Evolutionary conservation across 2,329 filamentous ascomycete species (phyloP).

Genomic region (Polytolypa hystricis): DNA sequence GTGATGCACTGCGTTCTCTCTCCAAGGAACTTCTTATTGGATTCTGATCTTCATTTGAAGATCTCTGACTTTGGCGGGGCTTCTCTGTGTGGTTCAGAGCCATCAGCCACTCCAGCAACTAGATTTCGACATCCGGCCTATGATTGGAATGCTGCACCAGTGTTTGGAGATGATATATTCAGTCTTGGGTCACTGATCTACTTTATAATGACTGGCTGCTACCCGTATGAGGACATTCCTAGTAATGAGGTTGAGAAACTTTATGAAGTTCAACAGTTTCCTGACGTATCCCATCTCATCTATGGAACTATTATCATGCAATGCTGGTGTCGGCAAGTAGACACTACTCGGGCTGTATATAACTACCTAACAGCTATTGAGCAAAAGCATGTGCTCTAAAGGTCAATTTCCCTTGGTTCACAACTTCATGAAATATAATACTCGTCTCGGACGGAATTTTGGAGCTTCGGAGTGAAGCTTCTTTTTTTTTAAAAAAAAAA

Average conservation of each 20-base stretch:
- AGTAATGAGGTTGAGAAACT: conserved; percentile 3
- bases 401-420: too few relatives aligned
- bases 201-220: conserved; percentile 9
- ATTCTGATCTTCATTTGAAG: conserved; percentile 14
- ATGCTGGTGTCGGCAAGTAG: conserved; percentile 1
- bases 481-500: too few relatives aligned
- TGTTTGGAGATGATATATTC: conserved; percentile 10
- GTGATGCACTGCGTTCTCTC: conserved; percentile 16
- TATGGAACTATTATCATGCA: background rate
- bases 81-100: conserved; percentile 13
- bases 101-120: conserved; percentile 10
- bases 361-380: conserved; percentile 1
- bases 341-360: background rate
- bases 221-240: conserved; percentile 11
- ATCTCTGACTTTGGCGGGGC: conserved; percentile 15
- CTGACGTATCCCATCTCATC: background rate
- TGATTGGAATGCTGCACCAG: conserved; percentile 7
- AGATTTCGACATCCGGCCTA: conserved; percentile 10
- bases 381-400: too few relatives aligned
- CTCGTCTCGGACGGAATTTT: too few relatives aligned
- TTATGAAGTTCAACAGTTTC: background rate
- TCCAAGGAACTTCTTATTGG: conserved; percentile 15
- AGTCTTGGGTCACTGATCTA: conserved; percentile 2
- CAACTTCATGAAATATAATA: too few relatives aligned
- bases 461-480: too few relatives aligned